phyloP scores from a whole-genome alignment of 2,329 filamentous ascomycete genomes.

The Neoarthrinium moseri region DNA sequence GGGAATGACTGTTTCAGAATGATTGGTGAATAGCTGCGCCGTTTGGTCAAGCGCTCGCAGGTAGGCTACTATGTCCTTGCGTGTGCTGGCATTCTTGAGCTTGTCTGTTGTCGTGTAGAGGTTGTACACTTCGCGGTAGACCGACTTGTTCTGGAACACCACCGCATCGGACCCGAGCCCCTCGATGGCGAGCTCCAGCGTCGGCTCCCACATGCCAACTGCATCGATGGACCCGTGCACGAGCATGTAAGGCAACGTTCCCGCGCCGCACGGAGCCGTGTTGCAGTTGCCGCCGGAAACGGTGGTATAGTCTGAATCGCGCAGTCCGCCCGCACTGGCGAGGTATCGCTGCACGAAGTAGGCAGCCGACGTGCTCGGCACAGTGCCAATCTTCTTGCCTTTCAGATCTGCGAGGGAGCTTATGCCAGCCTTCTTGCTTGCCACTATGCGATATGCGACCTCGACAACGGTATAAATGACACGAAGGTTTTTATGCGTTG shows the following conservation, averaged over 20 bases:
- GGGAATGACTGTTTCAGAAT: slow-evolving; percentile 24
- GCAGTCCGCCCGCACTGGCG: slow-evolving; percentile 21
- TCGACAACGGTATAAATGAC: slow-evolving; percentile 30
- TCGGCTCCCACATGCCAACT: slow-evolving; percentile 33
- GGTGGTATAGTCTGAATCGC: slow-evolving; percentile 24
- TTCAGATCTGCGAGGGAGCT: slow-evolving; percentile 24
- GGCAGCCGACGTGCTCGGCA: slow-evolving; percentile 28
- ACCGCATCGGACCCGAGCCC: slow-evolving; percentile 23
- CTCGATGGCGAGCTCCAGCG: slow-evolving; percentile 27
- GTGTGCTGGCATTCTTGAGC: slow-evolving; percentile 23
- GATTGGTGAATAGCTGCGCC: slow-evolving; percentile 23
- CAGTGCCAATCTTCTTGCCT: slow-evolving; percentile 30
- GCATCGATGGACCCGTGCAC: slow-evolving; percentile 24
- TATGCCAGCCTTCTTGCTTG: slow-evolving; percentile 25
- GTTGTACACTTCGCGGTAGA: slow-evolving; percentile 33
- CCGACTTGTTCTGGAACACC: slow-evolving; percentile 26
- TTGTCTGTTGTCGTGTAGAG: slow-evolving; percentile 30
- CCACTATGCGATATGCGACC: slow-evolving; percentile 32
- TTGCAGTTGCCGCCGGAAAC: slow-evolving; percentile 26
- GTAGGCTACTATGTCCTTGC: slow-evolving; percentile 28
- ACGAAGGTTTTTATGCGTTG: slow-evolving; percentile 26
- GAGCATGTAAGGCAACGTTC: slow-evolving; percentile 28
- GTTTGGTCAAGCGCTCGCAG: slow-evolving; percentile 27
- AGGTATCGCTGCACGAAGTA: slow-evolving; percentile 30
- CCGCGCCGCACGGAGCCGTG: slow-evolving; percentile 24